Base-by-base conservation (phyloP, 2,329 filamentous ascomycete species). In the Dichotomopilus funicola region DNA sequence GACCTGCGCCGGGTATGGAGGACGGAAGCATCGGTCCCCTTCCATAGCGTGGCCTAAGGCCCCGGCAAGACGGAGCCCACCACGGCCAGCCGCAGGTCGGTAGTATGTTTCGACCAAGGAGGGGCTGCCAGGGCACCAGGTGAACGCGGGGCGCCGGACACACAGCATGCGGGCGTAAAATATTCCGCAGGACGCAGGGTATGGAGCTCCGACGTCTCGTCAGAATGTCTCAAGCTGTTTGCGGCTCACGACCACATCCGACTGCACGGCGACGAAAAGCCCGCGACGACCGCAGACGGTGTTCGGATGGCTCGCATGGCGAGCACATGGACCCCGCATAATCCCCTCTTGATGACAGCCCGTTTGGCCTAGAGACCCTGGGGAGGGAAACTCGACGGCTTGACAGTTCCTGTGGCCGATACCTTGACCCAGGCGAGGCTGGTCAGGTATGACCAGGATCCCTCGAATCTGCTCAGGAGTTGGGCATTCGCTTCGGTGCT, bases 331-430 rank as follows among this genome's bases (percentile, higher is more conserved):
- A 34, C 27, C 43, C 9, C 35, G 49, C 51, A 51, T 42, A 27
- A 10, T 36, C 31, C 12, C 10, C 42, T 49, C 31, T 27, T 19
- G 37, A 11, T 38, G 44, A 38, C 41, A n/a, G 41, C 12, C 35
- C 27, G 13, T 37, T 40, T 37, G 12, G 11, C 44, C 58, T 55
- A 63, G 45, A 61, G 61, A 31, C 54, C 50, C 48, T 64, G 61
- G n/a, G 90, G 90, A 19, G 91, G 92, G 66, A 96, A 96, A 58
- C 78, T 86, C 31, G 88, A 87, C n/a, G 83, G 73, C 64, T 83
- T 80, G 59, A 84, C 78, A 10, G 70, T 74, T 4, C 89, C 89
- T 35, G 80, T 76, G 55, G 78, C 82, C 4, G 80, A 80, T 54
- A 96, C 75, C 59, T 89, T 85, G 58, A 90, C 78, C 78, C 91